phyloP scores from a whole-genome alignment of 805 yeast species.

The Candida schatavii region DNA sequence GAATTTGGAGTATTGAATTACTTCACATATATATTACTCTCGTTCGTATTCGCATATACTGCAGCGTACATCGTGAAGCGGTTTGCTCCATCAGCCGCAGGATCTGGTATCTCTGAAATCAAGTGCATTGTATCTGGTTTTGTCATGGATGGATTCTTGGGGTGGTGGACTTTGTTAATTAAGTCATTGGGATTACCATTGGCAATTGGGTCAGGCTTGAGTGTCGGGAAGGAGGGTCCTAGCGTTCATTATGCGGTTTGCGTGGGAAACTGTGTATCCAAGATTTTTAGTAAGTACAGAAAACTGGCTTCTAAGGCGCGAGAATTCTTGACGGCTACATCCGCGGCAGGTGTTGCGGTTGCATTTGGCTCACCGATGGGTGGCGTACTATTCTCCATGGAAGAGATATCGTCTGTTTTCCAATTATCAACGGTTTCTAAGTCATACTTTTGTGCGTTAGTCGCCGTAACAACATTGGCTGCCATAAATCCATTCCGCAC shows the following conservation, averaged over 20 bases:
- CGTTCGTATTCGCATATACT: constrained; percentile 57
- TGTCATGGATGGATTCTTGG: constrained; percentile 71
- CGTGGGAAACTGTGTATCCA: constrained; percentile 80
- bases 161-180: constrained; percentile 65
- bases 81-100: constrained; percentile 90
- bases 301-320: constrained; percentile 44
- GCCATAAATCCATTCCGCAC: constrained; percentile 87
- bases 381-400: constrained; percentile 90
- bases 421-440: constrained; percentile 83
- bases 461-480: constrained; percentile 80
- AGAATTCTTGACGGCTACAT: constrained; percentile 79
- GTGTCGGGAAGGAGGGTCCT: constrained; percentile 98
- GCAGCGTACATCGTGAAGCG: constrained; percentile 68
- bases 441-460: constrained; percentile 83
- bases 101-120: constrained; percentile 96
- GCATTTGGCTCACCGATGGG: constrained; percentile 97
- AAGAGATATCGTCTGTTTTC: constrained; percentile 78
- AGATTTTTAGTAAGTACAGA: constrained; percentile 45
- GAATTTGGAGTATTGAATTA: constrained; percentile 46
- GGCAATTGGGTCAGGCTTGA: constrained; percentile 88
- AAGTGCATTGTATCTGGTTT: constrained; percentile 94
- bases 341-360: constrained; percentile 98
- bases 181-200: constrained; percentile 83
- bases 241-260: constrained; percentile 97
- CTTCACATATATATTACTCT: constrained; percentile 53